These are phyloP conservation scores for Cymodocea nodosa DNA, from an alignment of 116 monocot species.

Conservation along the genomic window DNA sequence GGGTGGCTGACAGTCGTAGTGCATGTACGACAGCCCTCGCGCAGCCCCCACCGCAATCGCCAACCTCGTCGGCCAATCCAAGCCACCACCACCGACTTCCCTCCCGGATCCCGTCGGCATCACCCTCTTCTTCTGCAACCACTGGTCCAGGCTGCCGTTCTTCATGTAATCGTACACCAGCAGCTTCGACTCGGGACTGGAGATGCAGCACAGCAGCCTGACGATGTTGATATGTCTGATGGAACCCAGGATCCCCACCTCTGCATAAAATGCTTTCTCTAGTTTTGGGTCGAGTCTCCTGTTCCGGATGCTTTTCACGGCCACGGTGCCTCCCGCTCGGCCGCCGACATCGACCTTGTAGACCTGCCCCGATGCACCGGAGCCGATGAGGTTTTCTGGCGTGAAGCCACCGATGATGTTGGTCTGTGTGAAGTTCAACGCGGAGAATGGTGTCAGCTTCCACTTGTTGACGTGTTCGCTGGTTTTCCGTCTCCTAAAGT, in stretches of 20 bases:
- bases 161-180: too few species aligned
- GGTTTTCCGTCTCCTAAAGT: slow-evolving; percentile 14
- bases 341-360: slow-evolving; percentile 29
- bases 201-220: slow-evolving; percentile 58
- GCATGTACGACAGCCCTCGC: slow-evolving; percentile 40
- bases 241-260: slow-evolving; percentile 46
- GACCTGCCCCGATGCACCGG: slow-evolving; percentile 56
- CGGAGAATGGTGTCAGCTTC: slow-evolving; percentile 67
- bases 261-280: slow-evolving; percentile 19
- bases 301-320: slow-evolving; percentile 64
- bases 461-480: slow-evolving; percentile 12
- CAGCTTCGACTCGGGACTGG: slow-evolving; percentile 12
- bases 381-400: slow-evolving; percentile 55
- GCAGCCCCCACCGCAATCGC: slow-evolving; percentile 41
- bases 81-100: not conserved
- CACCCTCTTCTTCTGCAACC: too few species aligned
- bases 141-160: too few species aligned
- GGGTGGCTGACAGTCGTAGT: slow-evolving; percentile 15
- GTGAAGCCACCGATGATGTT: slow-evolving; percentile 30
- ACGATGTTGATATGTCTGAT: slow-evolving; percentile 65
- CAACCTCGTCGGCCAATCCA: slow-evolving; percentile 41
- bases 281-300: slow-evolving; percentile 21
- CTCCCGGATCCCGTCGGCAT: too few species aligned
- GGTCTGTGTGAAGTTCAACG: slow-evolving; percentile 33
- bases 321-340: slow-evolving; percentile 19